phyloP scores from a whole-genome alignment of 495 filamentous ascomycete species.

The Penicillium antarcticum region DNA sequence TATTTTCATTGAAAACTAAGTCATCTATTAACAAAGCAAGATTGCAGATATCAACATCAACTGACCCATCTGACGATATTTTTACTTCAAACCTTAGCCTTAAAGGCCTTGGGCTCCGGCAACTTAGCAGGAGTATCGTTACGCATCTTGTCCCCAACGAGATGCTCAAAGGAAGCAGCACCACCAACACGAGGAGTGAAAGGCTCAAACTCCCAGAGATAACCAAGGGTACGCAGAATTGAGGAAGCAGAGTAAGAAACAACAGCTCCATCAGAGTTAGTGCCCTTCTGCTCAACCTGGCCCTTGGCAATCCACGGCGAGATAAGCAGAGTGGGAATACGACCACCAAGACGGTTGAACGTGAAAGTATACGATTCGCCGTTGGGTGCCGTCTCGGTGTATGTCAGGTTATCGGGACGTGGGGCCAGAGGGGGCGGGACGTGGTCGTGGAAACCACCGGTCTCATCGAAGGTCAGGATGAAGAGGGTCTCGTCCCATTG shows the following conservation, averaged over 20 bases:
- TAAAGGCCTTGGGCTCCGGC: conserved; percentile 16
- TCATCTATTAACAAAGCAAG: no score
- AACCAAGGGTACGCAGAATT: conserved; percentile 37
- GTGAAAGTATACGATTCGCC: conserved; percentile 41
- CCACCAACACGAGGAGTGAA: conserved; percentile 38
- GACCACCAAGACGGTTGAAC: conserved; percentile 48
- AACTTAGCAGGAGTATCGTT: conserved; percentile 21
- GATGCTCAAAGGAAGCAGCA: conserved; percentile 42
- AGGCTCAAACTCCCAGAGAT: conserved; percentile 44
- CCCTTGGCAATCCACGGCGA: conserved; percentile 47
- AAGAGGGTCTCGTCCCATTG: conserved; percentile 48
- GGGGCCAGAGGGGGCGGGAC: conserved; percentile 42
- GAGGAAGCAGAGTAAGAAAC: conserved; percentile 39
- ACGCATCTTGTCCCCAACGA: conserved; percentile 23
- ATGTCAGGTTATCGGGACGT: conserved; percentile 37
- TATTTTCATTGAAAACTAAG: no score
- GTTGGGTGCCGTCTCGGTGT: conserved; percentile 39
- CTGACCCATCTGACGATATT: no score
- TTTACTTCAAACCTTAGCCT: not conserved
- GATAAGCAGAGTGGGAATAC: conserved; percentile 48
- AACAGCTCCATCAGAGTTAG: conserved; percentile 26
- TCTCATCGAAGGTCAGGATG: conserved; percentile 50
- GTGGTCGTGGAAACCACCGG: conserved; percentile 50
- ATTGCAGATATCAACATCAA: no score
- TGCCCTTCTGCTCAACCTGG: conserved; percentile 44